phyloP scores from a whole-genome alignment of 805 yeast genomes.

The Blastobotrys mokoenaii region DNA sequence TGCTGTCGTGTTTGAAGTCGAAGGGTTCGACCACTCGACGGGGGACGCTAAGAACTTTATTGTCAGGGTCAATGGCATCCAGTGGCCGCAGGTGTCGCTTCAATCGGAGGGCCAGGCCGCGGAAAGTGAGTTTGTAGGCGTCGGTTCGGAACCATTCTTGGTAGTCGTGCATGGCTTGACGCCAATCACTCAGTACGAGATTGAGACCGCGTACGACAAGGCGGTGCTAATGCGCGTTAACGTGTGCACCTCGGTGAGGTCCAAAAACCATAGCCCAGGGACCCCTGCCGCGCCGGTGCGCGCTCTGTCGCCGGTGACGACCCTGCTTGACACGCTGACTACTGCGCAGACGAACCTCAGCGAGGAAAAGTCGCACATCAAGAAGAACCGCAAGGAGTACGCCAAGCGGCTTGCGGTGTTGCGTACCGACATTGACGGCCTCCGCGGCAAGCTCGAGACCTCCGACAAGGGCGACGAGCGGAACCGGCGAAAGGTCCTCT shows the following conservation, averaged over 20 bases:
- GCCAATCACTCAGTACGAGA: slow-evolving; percentile 56
- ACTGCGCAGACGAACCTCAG: slow-evolving; percentile 54
- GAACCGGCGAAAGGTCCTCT: slow-evolving; percentile 42
- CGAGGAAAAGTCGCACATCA: slow-evolving; percentile 49
- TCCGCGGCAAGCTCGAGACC: slow-evolving; percentile 39
- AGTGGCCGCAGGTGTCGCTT: slow-evolving; percentile 58
- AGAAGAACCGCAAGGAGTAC: slow-evolving; percentile 50
- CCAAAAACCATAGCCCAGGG: background rate
- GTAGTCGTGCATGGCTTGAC: slow-evolving; percentile 58
- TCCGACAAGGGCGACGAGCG: slow-evolving; percentile 51
- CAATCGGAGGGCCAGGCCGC: slow-evolving; percentile 16
- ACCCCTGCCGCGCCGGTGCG: slow-evolving; percentile 20
- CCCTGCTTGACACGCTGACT: slow-evolving; percentile 55
- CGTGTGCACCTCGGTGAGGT: slow-evolving; percentile 1
- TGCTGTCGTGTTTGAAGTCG: slow-evolving; percentile 27
- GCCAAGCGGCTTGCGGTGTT: slow-evolving; percentile 43
- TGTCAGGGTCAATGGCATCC: slow-evolving; percentile 49
- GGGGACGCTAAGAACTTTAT: slow-evolving; percentile 28
- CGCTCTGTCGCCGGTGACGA: slow-evolving; percentile 50
- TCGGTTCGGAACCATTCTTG: slow-evolving; percentile 36
- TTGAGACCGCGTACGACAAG: slow-evolving; percentile 26
- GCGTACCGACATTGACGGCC: slow-evolving; percentile 48
- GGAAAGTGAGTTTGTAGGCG: background rate
- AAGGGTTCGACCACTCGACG: slow-evolving; percentile 21
- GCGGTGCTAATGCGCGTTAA: background rate